Evolutionary conservation across 2,329 filamentous ascomycete species (phyloP).

Genomic region (Alternaria solani): DNA sequence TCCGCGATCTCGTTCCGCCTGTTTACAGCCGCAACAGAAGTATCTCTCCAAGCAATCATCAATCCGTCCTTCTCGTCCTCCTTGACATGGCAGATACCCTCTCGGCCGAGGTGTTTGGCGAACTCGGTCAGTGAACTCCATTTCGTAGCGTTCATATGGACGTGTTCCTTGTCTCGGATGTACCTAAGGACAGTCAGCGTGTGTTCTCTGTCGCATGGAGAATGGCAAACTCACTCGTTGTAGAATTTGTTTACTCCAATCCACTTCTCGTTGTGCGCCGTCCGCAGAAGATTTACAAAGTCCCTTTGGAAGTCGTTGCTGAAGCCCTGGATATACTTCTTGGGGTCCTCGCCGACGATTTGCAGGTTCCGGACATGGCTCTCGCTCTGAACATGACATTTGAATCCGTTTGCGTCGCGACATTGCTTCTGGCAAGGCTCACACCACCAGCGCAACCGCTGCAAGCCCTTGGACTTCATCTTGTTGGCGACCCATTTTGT

Average conservation of each 20-base stretch:
- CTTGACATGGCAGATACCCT: constrained; percentile 82
- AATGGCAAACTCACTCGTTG: constrained; percentile 67
- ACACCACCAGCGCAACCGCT: constrained; percentile 91
- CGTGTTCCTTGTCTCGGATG: constrained; percentile 2
- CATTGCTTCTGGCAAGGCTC: constrained; percentile 77
- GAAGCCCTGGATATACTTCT: constrained; percentile 83
- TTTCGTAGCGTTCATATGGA: constrained; percentile 79
- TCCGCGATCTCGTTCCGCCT: constrained; percentile 81
- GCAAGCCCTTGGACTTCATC: constrained; percentile 70
- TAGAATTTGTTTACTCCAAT: constrained; percentile 94
- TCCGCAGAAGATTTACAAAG: constrained; percentile 79
- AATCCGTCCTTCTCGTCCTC: constrained; percentile 90
- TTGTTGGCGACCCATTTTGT: constrained; percentile 92
- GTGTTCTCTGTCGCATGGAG: background rate
- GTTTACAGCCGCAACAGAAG: constrained; percentile 82
- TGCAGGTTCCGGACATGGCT: constrained; percentile 77
- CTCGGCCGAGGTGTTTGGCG: constrained; percentile 82
- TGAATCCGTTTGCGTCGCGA: constrained; percentile 79
- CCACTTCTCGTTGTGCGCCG: constrained; percentile 88
- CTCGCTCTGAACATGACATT: constrained; percentile 80
- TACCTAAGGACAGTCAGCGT: background rate
- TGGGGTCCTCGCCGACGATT: constrained; percentile 88
- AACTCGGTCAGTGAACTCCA: constrained; percentile 92
- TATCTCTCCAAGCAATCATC: constrained; percentile 89
- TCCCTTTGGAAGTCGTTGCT: constrained; percentile 81